Evolutionary conservation across 768 basidiomycete genomes (phyloP).

Genomic region (Termitomyces sp.): DNA sequence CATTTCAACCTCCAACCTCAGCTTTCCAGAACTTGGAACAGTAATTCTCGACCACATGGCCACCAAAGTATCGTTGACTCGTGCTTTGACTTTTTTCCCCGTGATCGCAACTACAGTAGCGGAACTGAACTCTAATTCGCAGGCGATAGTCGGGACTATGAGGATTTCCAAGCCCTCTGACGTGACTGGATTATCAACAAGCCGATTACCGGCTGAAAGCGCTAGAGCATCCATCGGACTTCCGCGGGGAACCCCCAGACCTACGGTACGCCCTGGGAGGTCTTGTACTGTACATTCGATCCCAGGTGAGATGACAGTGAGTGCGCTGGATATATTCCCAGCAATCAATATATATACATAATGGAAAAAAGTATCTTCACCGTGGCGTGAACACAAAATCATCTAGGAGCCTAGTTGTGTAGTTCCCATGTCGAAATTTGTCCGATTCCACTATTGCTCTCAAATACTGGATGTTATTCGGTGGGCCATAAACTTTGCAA

Average conservation of each 20-base stretch:
- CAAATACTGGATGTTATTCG: conserved; percentile 54
- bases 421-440: conserved; percentile 33
- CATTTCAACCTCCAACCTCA: conserved; percentile 31
- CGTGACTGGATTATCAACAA: conserved; percentile 45
- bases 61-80: conserved; percentile 30
- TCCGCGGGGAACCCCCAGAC: conserved; percentile 54
- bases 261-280: conserved; percentile 44
- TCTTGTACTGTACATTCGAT: conserved; percentile 57
- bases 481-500: conserved; percentile 47
- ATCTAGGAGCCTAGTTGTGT: conserved; percentile 45
- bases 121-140: conserved; percentile 44
- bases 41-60: conserved; percentile 44
- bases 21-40: conserved; percentile 36
- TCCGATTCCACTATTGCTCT: conserved; percentile 33
- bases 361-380: conserved; percentile 22
- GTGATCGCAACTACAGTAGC: conserved; percentile 48
- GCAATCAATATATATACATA: background rate
- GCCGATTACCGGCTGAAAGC: conserved; percentile 48
- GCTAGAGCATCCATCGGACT: conserved; percentile 62
- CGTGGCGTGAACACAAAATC: conserved; percentile 33
- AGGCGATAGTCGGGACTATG: conserved; percentile 34
- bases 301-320: conserved; percentile 50
- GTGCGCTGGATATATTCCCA: conserved; percentile 24
- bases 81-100: conserved; percentile 39
- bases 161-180: conserved; percentile 55